phyloP scores from a whole-genome alignment of 306 rosid genomes.

The Bauhinia variegata region DNA sequence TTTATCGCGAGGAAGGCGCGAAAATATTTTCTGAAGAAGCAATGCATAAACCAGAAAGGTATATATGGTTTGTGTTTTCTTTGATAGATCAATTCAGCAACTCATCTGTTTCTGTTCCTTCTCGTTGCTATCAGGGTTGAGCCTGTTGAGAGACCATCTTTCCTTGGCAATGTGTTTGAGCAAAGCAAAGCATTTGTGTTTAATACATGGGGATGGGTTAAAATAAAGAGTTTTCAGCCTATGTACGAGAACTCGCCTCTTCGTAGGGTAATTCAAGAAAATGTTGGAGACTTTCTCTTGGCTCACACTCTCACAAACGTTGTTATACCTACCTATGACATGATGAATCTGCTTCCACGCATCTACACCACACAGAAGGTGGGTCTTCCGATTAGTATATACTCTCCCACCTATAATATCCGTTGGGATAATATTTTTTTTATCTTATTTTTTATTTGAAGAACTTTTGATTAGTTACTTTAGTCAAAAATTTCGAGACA shows the following conservation, averaged over 20 bases:
- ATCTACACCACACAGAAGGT: slow-evolving; percentile 27
- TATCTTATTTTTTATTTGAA: too few relatives aligned
- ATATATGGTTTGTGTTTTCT: too few relatives aligned
- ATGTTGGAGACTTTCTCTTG: background rate
- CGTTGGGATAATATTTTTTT: too few relatives aligned
- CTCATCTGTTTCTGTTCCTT: too few relatives aligned
- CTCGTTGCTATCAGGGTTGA: background rate
- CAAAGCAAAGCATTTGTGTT: too few relatives aligned
- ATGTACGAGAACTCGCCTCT: background rate
- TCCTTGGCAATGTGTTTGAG: background rate
- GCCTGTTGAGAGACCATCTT: background rate
- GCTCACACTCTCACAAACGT: slow-evolving; percentile 29
- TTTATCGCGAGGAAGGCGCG: slow-evolving; percentile 6
- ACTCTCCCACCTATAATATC: too few relatives aligned
- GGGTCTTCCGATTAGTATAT: background rate
- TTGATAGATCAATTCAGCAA: too few relatives aligned
- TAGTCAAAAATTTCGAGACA: too few relatives aligned
- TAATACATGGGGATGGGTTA: background rate
- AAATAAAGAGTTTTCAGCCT: background rate
- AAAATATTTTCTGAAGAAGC: slow-evolving; percentile 28
- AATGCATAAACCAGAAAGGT: too few relatives aligned
- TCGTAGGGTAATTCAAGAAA: background rate
- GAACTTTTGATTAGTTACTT: too few relatives aligned
- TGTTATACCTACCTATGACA: slow-evolving; percentile 33
- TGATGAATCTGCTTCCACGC: slow-evolving; percentile 12